Evolutionary conservation across 805 yeast species (phyloP), one percentile per base, ranked within the genome.

Genomic region (Starmerella etchellsii): DNA sequence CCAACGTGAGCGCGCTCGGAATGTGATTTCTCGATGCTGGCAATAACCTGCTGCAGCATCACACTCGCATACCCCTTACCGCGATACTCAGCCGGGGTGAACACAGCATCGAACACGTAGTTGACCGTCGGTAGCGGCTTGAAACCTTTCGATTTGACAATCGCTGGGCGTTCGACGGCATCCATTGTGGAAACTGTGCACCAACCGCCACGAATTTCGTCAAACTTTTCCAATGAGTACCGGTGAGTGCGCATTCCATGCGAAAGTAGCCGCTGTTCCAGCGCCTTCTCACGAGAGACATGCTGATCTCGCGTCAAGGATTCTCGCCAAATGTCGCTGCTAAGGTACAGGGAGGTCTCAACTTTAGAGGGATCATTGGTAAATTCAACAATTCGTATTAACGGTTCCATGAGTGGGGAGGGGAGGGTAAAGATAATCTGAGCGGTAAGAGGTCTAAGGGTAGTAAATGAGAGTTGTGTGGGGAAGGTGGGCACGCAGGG

Each of bases 41-140:
- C 41, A 15, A 46, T 44, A 2, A 50, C 52, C 14, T 33, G 30
- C 6, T 30, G 18, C 33, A 77, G 59, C 77, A 77, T 68, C 22
- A 42, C 40, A 7, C 56, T 56, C 0, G 80, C 81, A 51, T 72
- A 74, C 2, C 81, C 79, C 44, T 67, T 68, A 13, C 70, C 67
- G 38, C 85, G 67, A 48, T 62, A 59, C 31, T 63, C 50, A 14
- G 59, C 56, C 6, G 67, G 57, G 0, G 81, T 75, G 53, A 59
- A 76, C 1, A 78, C 83, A 10, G 76, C 73, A 20, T 82, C 83
- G 42, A 77, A 58, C 16, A 55, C 49, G 23, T 52, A 56, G 36
- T 54, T 51, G 4, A 39, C 38, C 15, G 53, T 46, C 3, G 45
- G 46, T 9, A 34, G 27, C 28, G 52, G 40, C 9, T 46, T 40